Percentiles rank a stretch among this genome's conserved stretches.
These are phyloP conservation scores for Saturnispora ahearnii DNA, from an alignment of 805 yeast species.

Conservation along the genomic window DNA sequence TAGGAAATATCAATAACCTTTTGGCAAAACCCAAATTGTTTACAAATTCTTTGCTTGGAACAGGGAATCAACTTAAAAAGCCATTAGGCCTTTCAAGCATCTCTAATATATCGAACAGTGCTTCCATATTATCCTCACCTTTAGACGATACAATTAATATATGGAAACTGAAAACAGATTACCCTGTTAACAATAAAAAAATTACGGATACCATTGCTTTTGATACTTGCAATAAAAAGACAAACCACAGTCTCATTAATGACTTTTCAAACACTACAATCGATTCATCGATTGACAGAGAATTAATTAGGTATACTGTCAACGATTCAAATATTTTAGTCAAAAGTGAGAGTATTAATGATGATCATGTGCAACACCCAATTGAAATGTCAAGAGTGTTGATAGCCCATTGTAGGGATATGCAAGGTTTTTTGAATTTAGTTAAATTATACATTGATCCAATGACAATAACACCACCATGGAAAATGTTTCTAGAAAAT, in stretches of 20 bases:
- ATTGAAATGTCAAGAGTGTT: constrained; percentile 8
- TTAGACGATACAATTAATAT: neutral
- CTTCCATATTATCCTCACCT: neutral
- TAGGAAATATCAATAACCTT: neutral
- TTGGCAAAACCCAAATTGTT: neutral
- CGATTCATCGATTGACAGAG: too few relatives aligned
- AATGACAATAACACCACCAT: constrained; percentile 4
- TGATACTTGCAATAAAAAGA: too few relatives aligned
- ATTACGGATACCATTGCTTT: too few relatives aligned
- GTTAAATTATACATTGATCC: constrained; percentile 4
- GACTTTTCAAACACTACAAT: too few relatives aligned
- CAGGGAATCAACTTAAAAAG: neutral
- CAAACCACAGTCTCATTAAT: too few relatives aligned
- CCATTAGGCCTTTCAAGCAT: neutral
- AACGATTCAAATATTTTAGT: neutral
- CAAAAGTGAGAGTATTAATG: neutral
- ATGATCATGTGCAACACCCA: neutral
- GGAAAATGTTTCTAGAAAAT: neutral
- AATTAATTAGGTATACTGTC: neutral
- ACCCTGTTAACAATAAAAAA: too few relatives aligned
- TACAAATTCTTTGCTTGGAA: neutral
- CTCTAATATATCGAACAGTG: neutral
- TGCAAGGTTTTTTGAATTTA: neutral
- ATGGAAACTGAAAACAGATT: neutral
- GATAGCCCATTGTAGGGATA: constrained; percentile 3